Base-by-base conservation (phyloP, 169 alveolate genomes). In the Plasmodium cynomolgi region DNA sequence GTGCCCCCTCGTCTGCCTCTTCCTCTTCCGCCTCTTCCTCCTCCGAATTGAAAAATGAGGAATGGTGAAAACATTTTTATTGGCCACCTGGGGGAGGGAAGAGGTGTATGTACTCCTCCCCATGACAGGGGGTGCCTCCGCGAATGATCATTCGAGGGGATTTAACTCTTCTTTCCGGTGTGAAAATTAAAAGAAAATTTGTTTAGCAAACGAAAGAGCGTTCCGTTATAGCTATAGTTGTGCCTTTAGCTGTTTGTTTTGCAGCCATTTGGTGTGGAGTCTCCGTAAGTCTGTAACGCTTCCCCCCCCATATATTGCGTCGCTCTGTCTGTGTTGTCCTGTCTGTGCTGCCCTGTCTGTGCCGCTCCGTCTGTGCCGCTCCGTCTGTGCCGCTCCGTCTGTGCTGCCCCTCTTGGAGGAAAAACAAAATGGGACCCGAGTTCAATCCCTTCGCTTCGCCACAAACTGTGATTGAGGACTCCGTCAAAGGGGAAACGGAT, bases 381-480 rank as follows among this genome's bases (percentile, higher is more conserved):
- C n/a, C n/a, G n/a, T n/a, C n/a, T n/a, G n/a, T n/a, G n/a, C n/a
- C n/a, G n/a, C n/a, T n/a, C n/a, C n/a, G n/a, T n/a, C n/a, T n/a
- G n/a, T n/a, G n/a, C n/a, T n/a, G n/a, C n/a, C n/a, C 17, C 54
- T 73, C 17, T 20, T 26, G 29, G 15, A n/a, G 41, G 68, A 26
- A 33, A 82, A 58, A 1, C 20, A 82, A 84, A 29, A 74, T 84
- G 93, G 79, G 41, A 29, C 72, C 81, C 50, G 26, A 74, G 23
- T 11, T 39, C 44, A 54, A n/a, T 7, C 5, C 77, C 39, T 23
- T 56, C 41, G 75, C 31, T 62, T 23, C 47, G 17, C 23, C 54
- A 3, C 56, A 37, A 84, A 29, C 50, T 50, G 41, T 20, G 56
- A 84, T 29, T 74, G 84, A 74, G 15, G 58, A 84, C 15, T 47